A percentile compares a stretch with the other conserved stretches of the same genome.
Conservation (phyloP, 2,329 filamentous ascomycete genomes). For the Colletotrichum euphorbiae region DNA sequence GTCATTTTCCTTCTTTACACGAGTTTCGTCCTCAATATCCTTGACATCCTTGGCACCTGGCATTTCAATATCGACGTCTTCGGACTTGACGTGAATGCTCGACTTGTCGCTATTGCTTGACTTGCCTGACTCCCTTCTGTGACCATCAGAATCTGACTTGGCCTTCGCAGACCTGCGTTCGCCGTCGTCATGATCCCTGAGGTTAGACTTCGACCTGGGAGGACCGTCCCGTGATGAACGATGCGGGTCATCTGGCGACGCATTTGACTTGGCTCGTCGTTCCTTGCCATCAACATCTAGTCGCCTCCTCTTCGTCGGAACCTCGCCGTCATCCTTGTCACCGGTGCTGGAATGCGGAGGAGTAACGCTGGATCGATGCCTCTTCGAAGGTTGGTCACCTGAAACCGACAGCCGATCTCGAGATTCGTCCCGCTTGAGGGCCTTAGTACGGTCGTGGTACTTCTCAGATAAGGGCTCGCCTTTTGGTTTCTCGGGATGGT, state of each 20-base stretch:
- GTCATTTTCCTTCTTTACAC: constrained; percentile 52
- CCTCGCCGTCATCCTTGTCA: constrained; percentile 66
- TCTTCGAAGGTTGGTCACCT: constrained; percentile 66
- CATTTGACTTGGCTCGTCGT: constrained; percentile 56
- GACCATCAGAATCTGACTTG: constrained; percentile 52
- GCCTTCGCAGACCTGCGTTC: constrained; percentile 45
- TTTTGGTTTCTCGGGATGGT: constrained; percentile 60
- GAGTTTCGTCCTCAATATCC: constrained; percentile 46
- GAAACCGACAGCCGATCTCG: constrained; percentile 64
- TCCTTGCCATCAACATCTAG: constrained; percentile 67
- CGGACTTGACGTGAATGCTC: constrained; percentile 68
- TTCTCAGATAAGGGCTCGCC: constrained; percentile 60
- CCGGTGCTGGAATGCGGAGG: constrained; percentile 64
- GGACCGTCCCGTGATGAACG: constrained; percentile 28
- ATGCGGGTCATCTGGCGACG: constrained; percentile 60
- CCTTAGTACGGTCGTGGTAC: constrained; percentile 70
- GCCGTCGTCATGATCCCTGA: constrained; percentile 59
- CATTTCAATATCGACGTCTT: constrained; percentile 69
- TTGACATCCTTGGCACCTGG: constrained; percentile 55
- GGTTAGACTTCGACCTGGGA: constrained; percentile 46
- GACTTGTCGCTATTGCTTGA: constrained; percentile 57
- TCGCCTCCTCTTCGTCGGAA: constrained; percentile 66
- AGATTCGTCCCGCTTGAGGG: constrained; percentile 71
- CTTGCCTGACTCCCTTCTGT: constrained; percentile 57
- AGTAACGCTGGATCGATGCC: constrained; percentile 69